Evolutionary conservation across 108 stramenopile species (phyloP).

Genomic region (Skeletonema potamos): DNA sequence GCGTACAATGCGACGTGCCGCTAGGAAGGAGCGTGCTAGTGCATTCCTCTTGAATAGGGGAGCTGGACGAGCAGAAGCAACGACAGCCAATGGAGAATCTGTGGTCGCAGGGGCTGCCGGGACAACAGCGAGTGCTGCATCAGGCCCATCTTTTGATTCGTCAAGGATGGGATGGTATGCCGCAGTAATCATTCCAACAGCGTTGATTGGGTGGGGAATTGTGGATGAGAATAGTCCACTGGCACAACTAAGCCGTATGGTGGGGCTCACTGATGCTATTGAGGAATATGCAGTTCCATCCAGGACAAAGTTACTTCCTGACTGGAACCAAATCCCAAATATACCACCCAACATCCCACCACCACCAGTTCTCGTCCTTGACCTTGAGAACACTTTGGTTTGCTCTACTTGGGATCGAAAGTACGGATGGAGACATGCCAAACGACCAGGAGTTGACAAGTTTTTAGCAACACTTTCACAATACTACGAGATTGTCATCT

Average conservation of each 20-base stretch:
- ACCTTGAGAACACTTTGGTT: conserved; percentile 94
- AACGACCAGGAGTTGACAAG: conserved; percentile 95
- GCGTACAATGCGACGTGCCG: conserved; percentile 63
- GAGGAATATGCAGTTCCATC: conserved; percentile 80
- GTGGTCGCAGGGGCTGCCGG: conserved; percentile 8
- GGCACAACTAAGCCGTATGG: conserved; percentile 59
- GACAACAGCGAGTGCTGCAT: not conserved
- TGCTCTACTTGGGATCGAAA: conserved; percentile 90
- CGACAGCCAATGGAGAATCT: not conserved
- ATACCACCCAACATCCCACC: conserved; percentile 89
- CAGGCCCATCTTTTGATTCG: conserved; percentile 31
- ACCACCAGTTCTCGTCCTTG: conserved; percentile 92
- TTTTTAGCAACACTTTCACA: conserved; percentile 89
- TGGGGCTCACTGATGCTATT: conserved; percentile 70
- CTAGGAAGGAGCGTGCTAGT: conserved; percentile 69
- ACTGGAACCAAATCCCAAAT: conserved; percentile 91
- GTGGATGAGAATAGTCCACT: conserved; percentile 76
- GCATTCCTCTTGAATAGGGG: conserved; percentile 39
- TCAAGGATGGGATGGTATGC: conserved; percentile 65
- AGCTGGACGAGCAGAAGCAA: conserved; percentile 29
- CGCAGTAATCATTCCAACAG: conserved; percentile 68
- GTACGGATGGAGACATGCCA: conserved; percentile 95
- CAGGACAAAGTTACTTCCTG: conserved; percentile 90
- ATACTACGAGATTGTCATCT: conserved; percentile 97
- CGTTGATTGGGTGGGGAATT: conserved; percentile 74